Evolutionary conservation across 805 yeast species (phyloP).

Genomic region (Spathaspora gorwiae): DNA sequence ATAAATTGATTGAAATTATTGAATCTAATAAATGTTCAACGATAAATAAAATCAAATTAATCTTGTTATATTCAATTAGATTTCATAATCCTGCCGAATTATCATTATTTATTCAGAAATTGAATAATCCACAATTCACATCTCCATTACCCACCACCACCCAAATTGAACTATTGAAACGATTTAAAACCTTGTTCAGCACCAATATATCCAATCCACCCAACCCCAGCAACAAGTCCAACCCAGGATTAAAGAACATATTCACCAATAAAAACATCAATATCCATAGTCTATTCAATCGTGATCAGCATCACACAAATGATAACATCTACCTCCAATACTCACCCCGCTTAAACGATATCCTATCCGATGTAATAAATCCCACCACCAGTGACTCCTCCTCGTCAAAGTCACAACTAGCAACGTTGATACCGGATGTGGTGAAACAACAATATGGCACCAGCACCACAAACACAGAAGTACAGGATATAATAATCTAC

Average conservation of each 20-base stretch:
- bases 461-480: conserved; percentile 24
- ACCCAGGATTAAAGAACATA: conserved; percentile 18
- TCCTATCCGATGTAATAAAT: conserved; percentile 20
- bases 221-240: too few relatives aligned
- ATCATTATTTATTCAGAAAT: conserved; percentile 18
- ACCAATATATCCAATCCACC: conserved; percentile 8
- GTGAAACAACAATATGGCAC: conserved; percentile 24
- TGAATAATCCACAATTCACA: conserved; percentile 26
- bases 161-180: conserved; percentile 27
- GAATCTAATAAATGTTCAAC: conserved; percentile 33
- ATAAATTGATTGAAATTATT: conserved; percentile 53
- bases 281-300: conserved; percentile 27
- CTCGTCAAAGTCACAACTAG: conserved; percentile 9
- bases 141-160: conserved; percentile 28
- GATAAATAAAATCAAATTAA: conserved; percentile 63
- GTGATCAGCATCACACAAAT: conserved; percentile 16
- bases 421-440: conserved; percentile 38
- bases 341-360: conserved; percentile 61
- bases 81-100: conserved; percentile 29
- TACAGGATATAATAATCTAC: conserved; percentile 67
- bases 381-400: conserved; percentile 3
- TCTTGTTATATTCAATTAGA: conserved; percentile 68
- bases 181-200: conserved; percentile 23
- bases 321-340: conserved; percentile 84
- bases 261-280: conserved; percentile 31